A percentile compares a stretch with the other conserved stretches of the same genome.
These are phyloP conservation scores for Citrus unshiu DNA, from an alignment of 345 rosid species.

Conservation along the genomic window DNA sequence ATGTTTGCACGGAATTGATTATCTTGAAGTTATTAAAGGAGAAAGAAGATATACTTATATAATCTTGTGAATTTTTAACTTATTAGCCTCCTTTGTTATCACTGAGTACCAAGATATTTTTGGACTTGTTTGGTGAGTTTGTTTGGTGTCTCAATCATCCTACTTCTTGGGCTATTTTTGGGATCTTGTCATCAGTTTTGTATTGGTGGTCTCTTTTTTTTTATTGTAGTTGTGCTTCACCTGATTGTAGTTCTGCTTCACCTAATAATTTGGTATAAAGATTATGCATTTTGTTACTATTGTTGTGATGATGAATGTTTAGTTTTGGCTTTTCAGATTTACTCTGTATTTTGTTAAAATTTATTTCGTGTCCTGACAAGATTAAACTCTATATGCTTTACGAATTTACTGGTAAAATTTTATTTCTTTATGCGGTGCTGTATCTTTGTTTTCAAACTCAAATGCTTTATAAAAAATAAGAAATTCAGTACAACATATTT, in stretches of 20 bases:
- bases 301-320: background rate
- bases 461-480: too few relatives aligned
- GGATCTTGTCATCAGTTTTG: background rate
- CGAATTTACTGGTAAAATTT: background rate
- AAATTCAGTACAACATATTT: background rate
- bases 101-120: background rate
- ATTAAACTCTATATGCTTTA: background rate
- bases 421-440: background rate
- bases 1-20: background rate
- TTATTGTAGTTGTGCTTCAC: background rate
- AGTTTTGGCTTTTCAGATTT: background rate
- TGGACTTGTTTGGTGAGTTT: background rate
- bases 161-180: background rate
- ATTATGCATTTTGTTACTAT: background rate
- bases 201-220: background rate
- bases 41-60: too few relatives aligned
- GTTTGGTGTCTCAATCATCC: background rate
- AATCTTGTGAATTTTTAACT: background rate
- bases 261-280: background rate
- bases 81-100: background rate
- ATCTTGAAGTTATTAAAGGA: background rate
- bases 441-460: background rate
- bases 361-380: background rate
- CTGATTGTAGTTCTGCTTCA: background rate
- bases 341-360: background rate